Percentiles rank a stretch among this genome's conserved stretches.
Conservation (phyloP, 257 asterid genomes). For the Solanum rostratum region DNA sequence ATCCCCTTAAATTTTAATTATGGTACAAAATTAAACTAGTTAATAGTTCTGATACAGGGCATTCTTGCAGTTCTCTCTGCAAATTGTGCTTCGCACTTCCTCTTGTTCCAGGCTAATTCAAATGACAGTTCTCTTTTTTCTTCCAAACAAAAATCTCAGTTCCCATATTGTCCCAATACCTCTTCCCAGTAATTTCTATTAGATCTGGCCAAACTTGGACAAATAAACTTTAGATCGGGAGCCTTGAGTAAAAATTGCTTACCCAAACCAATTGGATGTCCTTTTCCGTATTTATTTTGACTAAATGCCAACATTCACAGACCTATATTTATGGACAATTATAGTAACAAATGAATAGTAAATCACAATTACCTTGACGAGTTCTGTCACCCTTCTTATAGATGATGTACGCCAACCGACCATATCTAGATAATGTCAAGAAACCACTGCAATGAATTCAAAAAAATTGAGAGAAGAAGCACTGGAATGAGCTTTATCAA, state of each 20-base stretch:
- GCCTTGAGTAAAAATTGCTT: not conserved
- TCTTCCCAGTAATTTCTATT: not conserved
- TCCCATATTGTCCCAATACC: not conserved
- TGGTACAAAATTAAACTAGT: not conserved
- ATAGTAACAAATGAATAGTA: not conserved
- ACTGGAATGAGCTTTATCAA: not conserved
- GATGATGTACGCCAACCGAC: conserved; percentile 99
- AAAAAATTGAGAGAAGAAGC: not conserved
- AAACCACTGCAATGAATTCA: conserved; percentile 8
- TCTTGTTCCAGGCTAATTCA: not conserved
- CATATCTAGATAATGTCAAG: conserved; percentile 64
- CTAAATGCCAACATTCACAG: not conserved
- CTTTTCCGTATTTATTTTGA: not conserved
- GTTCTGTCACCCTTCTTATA: conserved; percentile 78
- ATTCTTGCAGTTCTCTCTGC: not conserved
- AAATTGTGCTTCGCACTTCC: not conserved
- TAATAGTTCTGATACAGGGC: not conserved
- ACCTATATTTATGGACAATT: not conserved
- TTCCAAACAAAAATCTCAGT: not conserved
- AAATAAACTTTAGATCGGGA: not conserved
- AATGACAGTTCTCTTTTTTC: not conserved
- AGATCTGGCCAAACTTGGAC: not conserved
- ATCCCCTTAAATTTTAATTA: not conserved
- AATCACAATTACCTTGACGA: conserved; percentile 45
- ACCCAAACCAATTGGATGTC: not conserved